Evolutionary conservation across 2,329 filamentous ascomycete species (phyloP), one percentile per base, ranked within the genome.

Genomic region (Fusarium brevicatenulatum): DNA sequence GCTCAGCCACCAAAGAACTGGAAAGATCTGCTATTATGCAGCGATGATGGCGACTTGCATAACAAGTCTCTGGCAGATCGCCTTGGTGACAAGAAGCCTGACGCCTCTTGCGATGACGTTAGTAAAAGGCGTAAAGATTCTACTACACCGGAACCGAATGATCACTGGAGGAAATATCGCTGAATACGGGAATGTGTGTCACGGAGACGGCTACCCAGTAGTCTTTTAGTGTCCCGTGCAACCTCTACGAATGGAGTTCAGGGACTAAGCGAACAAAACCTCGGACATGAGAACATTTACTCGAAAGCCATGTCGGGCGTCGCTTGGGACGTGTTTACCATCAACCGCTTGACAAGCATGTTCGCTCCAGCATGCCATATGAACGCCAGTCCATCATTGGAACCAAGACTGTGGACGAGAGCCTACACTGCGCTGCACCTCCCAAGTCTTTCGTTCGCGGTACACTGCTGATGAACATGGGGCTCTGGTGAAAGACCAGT

Each of bases 61-160:
- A 9, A n/a, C 3, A 18, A 5, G 3, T 7, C 21, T n/a, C 0
- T 32, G 12, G 15, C 15, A 18, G 28, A 18, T 6, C 3, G 3
- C 4, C 5, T 11, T 13, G 2, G 7, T n/a, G 15, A 32, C n/a
- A n/a, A n/a, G n/a, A n/a, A 32, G 30, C 5, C 30, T 32, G 30
- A 32, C 30, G 12, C 2, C 19, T 16, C 6, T 6, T 47, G 3
- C 19, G 3, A 47, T 30, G 44, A 30, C 4, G 4, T 10, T 7
- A 21, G 3, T 6, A 4, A 21, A 6, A 47, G 25, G 8, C 19
- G 9, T 2, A 4, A 21, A 30, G 7, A 21, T 6, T 10, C 18
- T 15, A 3, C 6, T 28, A 0, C 4, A 10, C 5, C 9, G 4
- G 9, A 15, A 21, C 6, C 3, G 6, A 21, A 16, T 16, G 9